Evolutionary conservation across 176 grass and related monocot genomes (phyloP), one percentile per base, ranked within the genome.

Genomic region (Chrysopogon serrulatus): DNA sequence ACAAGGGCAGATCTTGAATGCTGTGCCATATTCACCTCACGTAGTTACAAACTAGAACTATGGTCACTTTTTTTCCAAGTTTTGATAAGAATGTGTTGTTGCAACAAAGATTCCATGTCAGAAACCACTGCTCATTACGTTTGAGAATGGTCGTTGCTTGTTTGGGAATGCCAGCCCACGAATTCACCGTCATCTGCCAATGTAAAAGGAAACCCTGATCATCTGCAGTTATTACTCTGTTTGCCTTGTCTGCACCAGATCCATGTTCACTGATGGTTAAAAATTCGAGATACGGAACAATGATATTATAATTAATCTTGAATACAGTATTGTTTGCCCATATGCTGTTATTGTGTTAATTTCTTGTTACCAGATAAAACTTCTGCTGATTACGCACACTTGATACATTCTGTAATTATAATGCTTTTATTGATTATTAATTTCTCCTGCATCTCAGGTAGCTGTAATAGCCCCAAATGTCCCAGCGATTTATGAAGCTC

Each of bases 381-480:
- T 45, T 60, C 36, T 34, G 12, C 21, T 34, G 21, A 56, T 57
- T 72, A 23, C 12, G 47, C 6, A 53, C 35, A 73, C 35, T 10
- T 31, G 34, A 45, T 79, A 57, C 48, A 59, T 36, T 48, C 5
- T 81, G n/a, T n/a, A n/a, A n/a, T n/a, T n/a, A 30, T 67, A 48
- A 78, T 78, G 21, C 62, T 78, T 87, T 1, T 78, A 82, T 21
- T 83, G 6, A 79, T 84, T 78, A 40, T 15, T 67, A 44, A 5
- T 33, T 64, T 76, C 35, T 90, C 73, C 30, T 82, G 3, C 8
- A 57, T 86, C 18, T 70, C 47, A 98, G 95, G 95, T 98, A 39
- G 92, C 95, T 84, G 87, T 93, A 68, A 90, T 98, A 85, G 95
- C 95, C 71, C 95, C 95, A 79, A 98, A 98, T 64, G 80, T 98